A percentile compares a stretch with the other conserved stretches of the same genome.
These are phyloP conservation scores for Sparassis latifolia DNA, from an alignment of 1,284 basidiomycete genomes.

Conservation along the genomic window DNA sequence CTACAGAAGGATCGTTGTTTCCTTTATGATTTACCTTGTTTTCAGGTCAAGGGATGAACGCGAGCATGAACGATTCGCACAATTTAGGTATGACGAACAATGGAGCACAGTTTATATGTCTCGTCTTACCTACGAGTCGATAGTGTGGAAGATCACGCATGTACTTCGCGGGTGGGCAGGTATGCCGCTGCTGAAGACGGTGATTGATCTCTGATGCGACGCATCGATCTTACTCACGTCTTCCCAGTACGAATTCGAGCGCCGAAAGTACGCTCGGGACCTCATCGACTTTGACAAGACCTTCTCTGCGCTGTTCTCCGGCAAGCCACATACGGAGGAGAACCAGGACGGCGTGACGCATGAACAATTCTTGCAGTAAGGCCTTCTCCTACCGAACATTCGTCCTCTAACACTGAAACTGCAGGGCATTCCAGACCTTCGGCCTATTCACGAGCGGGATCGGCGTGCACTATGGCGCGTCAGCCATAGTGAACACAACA, in stretches of 20 bases:
- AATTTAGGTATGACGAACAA: slow-evolving; percentile 47
- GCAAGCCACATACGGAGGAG: slow-evolving; percentile 56
- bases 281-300: slow-evolving; percentile 78
- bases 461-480: slow-evolving; percentile 56
- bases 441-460: slow-evolving; percentile 59
- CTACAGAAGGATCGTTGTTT: neutral
- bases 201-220: slow-evolving; percentile 26
- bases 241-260: slow-evolving; percentile 62
- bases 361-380: slow-evolving; percentile 55
- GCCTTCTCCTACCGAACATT: slow-evolving; percentile 1
- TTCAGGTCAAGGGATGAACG: slow-evolving; percentile 65
- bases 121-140: neutral
- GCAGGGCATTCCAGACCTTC: slow-evolving; percentile 52
- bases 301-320: slow-evolving; percentile 71
- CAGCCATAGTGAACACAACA: slow-evolving; percentile 38
- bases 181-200: slow-evolving; percentile 63
- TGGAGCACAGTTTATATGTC: neutral
- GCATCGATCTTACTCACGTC: neutral
- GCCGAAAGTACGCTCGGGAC: slow-evolving; percentile 71
- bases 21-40: slow-evolving; percentile 15
- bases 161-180: slow-evolving; percentile 69
- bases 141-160: slow-evolving; percentile 72
- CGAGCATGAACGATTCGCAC: slow-evolving; percentile 79
- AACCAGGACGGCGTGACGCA: slow-evolving; percentile 60
- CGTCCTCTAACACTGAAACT: neutral